phyloP scores from a whole-genome alignment of 345 rosid genomes.

The Euphorbia tirucalli region DNA sequence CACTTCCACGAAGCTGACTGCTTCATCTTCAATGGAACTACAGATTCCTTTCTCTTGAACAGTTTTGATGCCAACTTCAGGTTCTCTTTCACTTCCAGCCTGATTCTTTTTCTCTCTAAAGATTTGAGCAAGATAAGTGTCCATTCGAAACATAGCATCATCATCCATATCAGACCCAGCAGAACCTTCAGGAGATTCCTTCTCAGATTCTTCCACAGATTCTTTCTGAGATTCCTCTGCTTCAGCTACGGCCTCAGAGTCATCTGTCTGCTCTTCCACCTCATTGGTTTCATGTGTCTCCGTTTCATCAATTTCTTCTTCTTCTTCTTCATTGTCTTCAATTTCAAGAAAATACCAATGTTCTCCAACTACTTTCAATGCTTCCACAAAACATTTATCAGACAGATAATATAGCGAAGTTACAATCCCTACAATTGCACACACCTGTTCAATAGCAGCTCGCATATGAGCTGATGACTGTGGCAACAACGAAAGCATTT shows the following conservation, averaged over 20 bases:
- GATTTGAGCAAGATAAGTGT: conserved; percentile 80
- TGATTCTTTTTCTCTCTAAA: conserved; percentile 89
- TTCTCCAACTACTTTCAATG: neutral
- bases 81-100: conserved; percentile 72
- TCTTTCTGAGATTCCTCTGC: conserved; percentile 45
- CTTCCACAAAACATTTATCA: neutral
- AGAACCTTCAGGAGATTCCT: conserved; percentile 52
- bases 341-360: conserved; percentile 46
- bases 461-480: conserved; percentile 90
- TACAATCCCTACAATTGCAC: conserved; percentile 8
- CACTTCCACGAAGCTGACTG: conserved; percentile 68
- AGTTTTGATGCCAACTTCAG: conserved; percentile 83
- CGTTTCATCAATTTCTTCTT: conserved; percentile 68
- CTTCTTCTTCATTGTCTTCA: conserved; percentile 97
- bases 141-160: conserved; percentile 97
- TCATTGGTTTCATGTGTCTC: conserved; percentile 66
- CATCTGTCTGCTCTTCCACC: conserved; percentile 76
- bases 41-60: conserved; percentile 77
- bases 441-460: conserved; percentile 84
- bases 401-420: neutral
- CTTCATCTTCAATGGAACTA: conserved; percentile 61
- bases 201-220: conserved; percentile 30
- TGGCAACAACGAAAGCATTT: conserved; percentile 81
- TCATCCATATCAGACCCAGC: conserved; percentile 96
- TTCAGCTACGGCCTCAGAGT: conserved; percentile 60